A percentile compares a stretch with the other conserved stretches of the same genome.
Conservation (phyloP, 768 basidiomycete genomes). For the Amanita exitialis region DNA sequence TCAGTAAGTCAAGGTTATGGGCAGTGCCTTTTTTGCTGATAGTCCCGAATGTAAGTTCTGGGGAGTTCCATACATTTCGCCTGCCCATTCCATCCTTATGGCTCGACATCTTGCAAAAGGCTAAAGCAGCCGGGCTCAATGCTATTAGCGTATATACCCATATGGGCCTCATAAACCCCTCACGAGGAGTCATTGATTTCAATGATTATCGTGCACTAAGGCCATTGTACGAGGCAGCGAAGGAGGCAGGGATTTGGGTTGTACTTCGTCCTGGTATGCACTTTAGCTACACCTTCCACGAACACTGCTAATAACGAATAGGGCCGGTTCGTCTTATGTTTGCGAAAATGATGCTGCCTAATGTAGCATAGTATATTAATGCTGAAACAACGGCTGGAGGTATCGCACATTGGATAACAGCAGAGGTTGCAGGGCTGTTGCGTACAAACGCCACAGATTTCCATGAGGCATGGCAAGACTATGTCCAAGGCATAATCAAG, state of each 20-base stretch:
- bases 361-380: slow-evolving; percentile 50
- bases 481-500: slow-evolving; percentile 56
- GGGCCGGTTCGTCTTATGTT: slow-evolving; percentile 3
- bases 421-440: slow-evolving; percentile 50
- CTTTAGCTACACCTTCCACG: slow-evolving; percentile 5
- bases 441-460: slow-evolving; percentile 73
- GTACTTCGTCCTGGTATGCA: slow-evolving; percentile 64
- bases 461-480: slow-evolving; percentile 59
- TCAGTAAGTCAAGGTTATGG: slow-evolving; percentile 33
- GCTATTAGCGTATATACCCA: slow-evolving; percentile 71
- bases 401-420: slow-evolving; percentile 59
- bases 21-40: neutral
- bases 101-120: slow-evolving; percentile 75
- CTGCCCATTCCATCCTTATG: slow-evolving; percentile 73
- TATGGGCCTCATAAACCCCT: slow-evolving; percentile 71
- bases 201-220: slow-evolving; percentile 57
- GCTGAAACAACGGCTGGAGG: slow-evolving; percentile 79
- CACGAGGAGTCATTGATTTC: slow-evolving; percentile 67
- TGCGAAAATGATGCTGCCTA: neutral
- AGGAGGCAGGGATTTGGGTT: slow-evolving; percentile 66
- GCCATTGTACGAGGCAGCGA: slow-evolving; percentile 67
- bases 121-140: slow-evolving; percentile 75
- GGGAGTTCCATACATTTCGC: slow-evolving; percentile 80
- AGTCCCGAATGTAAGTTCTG: slow-evolving; percentile 38
- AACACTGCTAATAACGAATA: neutral